Percentiles rank a stretch among this genome's conserved stretches.
Conservation (phyloP, 352 stramenopile genomes). For the Pythium diclinum region DNA sequence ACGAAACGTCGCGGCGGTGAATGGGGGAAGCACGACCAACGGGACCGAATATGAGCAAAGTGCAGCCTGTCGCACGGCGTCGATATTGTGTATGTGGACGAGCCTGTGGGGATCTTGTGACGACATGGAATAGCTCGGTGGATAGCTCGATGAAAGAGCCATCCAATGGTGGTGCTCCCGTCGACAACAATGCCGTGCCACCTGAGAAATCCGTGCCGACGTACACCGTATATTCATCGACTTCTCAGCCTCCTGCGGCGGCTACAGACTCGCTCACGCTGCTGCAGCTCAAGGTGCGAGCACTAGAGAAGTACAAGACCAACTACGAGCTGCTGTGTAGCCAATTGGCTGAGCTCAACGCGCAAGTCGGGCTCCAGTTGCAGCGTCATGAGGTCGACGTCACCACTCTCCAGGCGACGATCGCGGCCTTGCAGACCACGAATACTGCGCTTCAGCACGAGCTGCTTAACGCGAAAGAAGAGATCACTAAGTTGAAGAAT, state of each 20-base stretch:
- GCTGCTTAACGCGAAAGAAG: constrained; percentile 25
- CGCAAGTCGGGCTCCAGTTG: constrained; percentile 63
- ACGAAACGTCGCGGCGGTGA: constrained; percentile 16
- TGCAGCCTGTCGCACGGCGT: constrained; percentile 13
- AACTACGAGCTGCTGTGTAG: constrained; percentile 78
- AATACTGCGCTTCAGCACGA: constrained; percentile 30
- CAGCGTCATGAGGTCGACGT: constrained; percentile 71
- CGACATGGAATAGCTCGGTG: background rate
- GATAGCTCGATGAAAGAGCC: constrained; percentile 1
- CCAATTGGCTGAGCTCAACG: constrained; percentile 64
- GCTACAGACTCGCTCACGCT: constrained; percentile 13
- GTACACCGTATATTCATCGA: background rate
- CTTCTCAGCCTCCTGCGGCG: background rate
- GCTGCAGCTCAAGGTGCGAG: constrained; percentile 46
- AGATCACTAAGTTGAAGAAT: constrained; percentile 1
- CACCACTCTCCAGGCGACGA: constrained; percentile 37
- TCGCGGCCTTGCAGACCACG: constrained; percentile 33
- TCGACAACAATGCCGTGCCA: background rate
- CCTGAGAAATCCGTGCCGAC: constrained; percentile 10
- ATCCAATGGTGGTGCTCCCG: background rate
- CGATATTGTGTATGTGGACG: constrained; percentile 28
- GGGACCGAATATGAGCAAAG: constrained; percentile 22
- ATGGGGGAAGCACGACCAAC: no score
- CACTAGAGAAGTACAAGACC: constrained; percentile 66
- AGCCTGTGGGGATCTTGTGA: background rate